Conservation (phyloP, 768 basidiomycete genomes). For the Harrya chromipes region DNA sequence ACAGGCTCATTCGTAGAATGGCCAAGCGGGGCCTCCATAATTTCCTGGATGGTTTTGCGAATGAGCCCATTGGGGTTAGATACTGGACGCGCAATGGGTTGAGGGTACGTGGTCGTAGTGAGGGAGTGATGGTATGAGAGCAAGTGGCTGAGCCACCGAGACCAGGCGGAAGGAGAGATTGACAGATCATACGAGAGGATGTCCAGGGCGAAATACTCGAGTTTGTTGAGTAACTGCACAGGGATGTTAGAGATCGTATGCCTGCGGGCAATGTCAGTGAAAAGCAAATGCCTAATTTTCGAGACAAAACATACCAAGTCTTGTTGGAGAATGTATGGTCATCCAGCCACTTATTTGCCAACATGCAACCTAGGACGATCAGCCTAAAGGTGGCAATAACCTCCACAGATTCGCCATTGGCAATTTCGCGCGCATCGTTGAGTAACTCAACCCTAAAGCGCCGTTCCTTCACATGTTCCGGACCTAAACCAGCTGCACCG, state of each 20-base stretch:
- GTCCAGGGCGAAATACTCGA: slow-evolving; percentile 70
- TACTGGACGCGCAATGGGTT: slow-evolving; percentile 77
- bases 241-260: slow-evolving; percentile 78
- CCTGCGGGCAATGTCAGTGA: slow-evolving; percentile 40
- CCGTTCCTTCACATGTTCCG: slow-evolving; percentile 55
- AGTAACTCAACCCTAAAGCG: slow-evolving; percentile 64
- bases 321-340: slow-evolving; percentile 89
- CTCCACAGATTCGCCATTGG: slow-evolving; percentile 49
- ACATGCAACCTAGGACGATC: slow-evolving; percentile 77
- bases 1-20: slow-evolving; percentile 48
- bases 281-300: neutral
- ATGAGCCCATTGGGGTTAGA: slow-evolving; percentile 68
- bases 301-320: slow-evolving; percentile 59
- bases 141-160: slow-evolving; percentile 66
- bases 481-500: slow-evolving; percentile 46
- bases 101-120: slow-evolving; percentile 55
- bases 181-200: slow-evolving; percentile 70
- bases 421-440: slow-evolving; percentile 42
- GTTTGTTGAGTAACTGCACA: slow-evolving; percentile 61
- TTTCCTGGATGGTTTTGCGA: slow-evolving; percentile 66
- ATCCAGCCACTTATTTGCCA: slow-evolving; percentile 86
- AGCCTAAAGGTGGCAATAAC: slow-evolving; percentile 67
- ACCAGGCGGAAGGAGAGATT: slow-evolving; percentile 62
- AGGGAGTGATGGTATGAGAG: slow-evolving; percentile 63
- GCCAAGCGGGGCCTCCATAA: slow-evolving; percentile 49